Evolutionary conservation across 768 basidiomycete genomes (phyloP).

Genomic region (Lentinula detonsa): DNA sequence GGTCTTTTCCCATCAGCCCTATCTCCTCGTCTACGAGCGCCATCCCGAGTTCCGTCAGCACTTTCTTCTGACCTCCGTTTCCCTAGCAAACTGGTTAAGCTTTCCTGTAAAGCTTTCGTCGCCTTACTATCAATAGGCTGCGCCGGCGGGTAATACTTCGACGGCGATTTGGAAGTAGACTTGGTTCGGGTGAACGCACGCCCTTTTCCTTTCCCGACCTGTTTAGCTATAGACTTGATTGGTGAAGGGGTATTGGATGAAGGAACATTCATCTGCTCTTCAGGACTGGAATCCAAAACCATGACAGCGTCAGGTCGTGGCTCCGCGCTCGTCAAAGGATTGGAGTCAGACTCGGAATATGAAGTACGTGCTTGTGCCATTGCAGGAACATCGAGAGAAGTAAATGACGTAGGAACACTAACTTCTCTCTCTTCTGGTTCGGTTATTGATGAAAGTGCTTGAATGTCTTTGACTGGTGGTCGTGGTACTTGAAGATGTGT

Average conservation of each 20-base stretch:
- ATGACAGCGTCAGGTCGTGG: neutral
- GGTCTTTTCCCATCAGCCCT: slow-evolving; percentile 25
- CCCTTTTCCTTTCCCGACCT: slow-evolving; percentile 1
- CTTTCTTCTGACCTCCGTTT: slow-evolving; percentile 51
- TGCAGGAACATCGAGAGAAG: neutral
- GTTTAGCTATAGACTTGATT: neutral
- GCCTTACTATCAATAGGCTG: slow-evolving; percentile 39
- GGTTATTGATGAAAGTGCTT: neutral
- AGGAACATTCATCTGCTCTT: neutral
- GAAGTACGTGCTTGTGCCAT: neutral
- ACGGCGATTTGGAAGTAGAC: slow-evolving; percentile 29
- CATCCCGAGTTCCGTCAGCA: slow-evolving; percentile 19
- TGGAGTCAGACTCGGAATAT: neutral
- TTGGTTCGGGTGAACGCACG: slow-evolving; percentile 16
- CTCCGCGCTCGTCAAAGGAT: neutral
- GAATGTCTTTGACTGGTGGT: neutral
- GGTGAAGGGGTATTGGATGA: slow-evolving; percentile 5
- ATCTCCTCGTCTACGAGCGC: slow-evolving; percentile 1
- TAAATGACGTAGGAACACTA: neutral
- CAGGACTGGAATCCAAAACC: neutral
- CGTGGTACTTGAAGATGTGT: neutral
- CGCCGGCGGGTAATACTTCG: slow-evolving; percentile 25
- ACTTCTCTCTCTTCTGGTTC: neutral
- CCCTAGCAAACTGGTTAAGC: slow-evolving; percentile 61
- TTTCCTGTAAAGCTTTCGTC: slow-evolving; percentile 61